A percentile compares a stretch with the other conserved stretches of the same genome.
These are phyloP conservation scores for Solanum pimpinellifolium DNA, from an alignment of 257 asterid species.

Conservation along the genomic window DNA sequence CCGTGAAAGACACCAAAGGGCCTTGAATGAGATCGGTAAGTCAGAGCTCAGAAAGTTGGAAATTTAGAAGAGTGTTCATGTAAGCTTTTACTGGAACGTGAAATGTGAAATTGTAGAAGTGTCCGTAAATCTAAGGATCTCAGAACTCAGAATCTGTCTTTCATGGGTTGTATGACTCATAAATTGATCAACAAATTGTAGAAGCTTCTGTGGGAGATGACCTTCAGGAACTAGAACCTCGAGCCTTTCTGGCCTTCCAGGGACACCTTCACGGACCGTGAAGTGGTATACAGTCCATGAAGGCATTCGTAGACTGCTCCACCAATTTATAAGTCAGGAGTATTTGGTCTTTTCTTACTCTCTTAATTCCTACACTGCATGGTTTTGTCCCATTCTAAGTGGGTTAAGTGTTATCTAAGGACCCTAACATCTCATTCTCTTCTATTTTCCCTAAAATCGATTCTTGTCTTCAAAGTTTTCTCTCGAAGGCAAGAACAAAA, in stretches of 20 bases:
- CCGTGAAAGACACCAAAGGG: neutral
- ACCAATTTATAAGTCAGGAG: neutral
- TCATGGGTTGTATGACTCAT: neutral
- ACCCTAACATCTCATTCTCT: neutral
- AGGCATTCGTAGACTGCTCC: neutral
- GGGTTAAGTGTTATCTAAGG: neutral
- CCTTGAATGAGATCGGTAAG: neutral
- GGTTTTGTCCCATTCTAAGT: neutral
- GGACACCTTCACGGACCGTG: neutral
- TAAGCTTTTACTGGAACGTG: neutral
- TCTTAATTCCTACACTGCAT: no score
- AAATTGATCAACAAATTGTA: neutral
- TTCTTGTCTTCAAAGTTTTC: no score
- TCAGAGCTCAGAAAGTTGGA: neutral
- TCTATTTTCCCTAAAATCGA: no score
- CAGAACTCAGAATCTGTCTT: neutral
- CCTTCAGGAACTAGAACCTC: neutral
- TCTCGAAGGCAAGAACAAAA: neutral
- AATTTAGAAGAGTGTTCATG: neutral
- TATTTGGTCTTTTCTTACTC: neutral
- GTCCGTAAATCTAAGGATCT: neutral
- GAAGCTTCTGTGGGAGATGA: neutral
- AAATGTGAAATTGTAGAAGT: neutral
- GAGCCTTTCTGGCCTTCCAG: neutral
- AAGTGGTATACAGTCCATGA: neutral